Percentiles rank a stretch among this genome's conserved stretches.
phyloP scores from a whole-genome alignment of 176 grass and related monocot genomes.

The Triticum aestivum region IWGSC_CS_RefSeq_v2.1 NC_057805.1:348368793-348369292 shows the following conservation, averaged over 20 bases:
- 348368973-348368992: not conserved
- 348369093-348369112: constrained; percentile 32
- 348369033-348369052: constrained; percentile 36
- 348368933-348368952: not conserved
- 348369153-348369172: constrained; percentile 36
- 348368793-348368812: not conserved
- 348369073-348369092: constrained; percentile 52
- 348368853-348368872: constrained; percentile 58
- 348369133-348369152: not conserved
- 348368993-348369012: constrained; percentile 14
- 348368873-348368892: constrained; percentile 57
- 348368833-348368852: constrained; percentile 44
- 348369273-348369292: constrained; percentile 6
- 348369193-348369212: constrained; percentile 63
- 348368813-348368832: constrained; percentile 14
- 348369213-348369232: constrained; percentile 77
- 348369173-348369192: constrained; percentile 70
- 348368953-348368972: not conserved
- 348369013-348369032: constrained; percentile 59
- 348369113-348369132: not conserved
- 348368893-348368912: not conserved
- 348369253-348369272: constrained; percentile 44
- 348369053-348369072: constrained; percentile 39
- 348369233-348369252: constrained; percentile 55
- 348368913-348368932: too few relatives aligned